Evolutionary conservation across 2,329 filamentous ascomycete genomes (phyloP), one percentile per base, ranked within the genome.

Genomic region (Fusarium chaquense): DNA sequence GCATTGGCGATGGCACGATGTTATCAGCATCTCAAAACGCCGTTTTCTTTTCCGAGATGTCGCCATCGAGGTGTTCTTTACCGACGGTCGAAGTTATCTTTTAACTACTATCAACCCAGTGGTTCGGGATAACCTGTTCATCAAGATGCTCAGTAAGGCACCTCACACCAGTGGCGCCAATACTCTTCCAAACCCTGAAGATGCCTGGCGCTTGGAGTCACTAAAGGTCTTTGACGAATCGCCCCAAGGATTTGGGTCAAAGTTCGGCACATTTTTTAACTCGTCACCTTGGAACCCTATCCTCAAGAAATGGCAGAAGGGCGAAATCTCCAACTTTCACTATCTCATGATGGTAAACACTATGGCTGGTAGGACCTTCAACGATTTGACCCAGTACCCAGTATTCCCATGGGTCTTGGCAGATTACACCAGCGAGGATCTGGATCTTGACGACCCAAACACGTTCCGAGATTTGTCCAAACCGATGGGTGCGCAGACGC

Each of bases 281-380:
- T 88, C 93, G 24, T 90, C 89, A 1, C 87, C 92, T 0, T 92
- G 91, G 78, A 94, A 94, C 70, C 93, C 94, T 12, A 90, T 93
- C 11, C 97, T 96, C 75, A 91, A 91, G 70, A 91, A 90, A 78
- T 99, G 96, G 96, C 87, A 96, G 62, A 91, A 90, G 77, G 96
- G 97, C 15, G 96, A 99, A 75, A 93, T 98, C 51, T 98, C 95
- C 16, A 99, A 99, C 78, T 99, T 99, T 75, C 94, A 98, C 79
- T 99, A 99, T 76, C 87, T 99, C 36, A 99, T 99, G 95, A 90
- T 98, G 64, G 90, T 99, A 76, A 99, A 99, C 76, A 98, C 96
- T 0, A 93, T 99, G 87, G 97, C 97, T 30, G 96, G 96, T 4
- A 87, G 96, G 54, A 98, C 96, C 0, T 99, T 99, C 83, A 99